Conservation (phyloP, 176 grass and related monocot species). For the Triticum monococcum region DNA sequence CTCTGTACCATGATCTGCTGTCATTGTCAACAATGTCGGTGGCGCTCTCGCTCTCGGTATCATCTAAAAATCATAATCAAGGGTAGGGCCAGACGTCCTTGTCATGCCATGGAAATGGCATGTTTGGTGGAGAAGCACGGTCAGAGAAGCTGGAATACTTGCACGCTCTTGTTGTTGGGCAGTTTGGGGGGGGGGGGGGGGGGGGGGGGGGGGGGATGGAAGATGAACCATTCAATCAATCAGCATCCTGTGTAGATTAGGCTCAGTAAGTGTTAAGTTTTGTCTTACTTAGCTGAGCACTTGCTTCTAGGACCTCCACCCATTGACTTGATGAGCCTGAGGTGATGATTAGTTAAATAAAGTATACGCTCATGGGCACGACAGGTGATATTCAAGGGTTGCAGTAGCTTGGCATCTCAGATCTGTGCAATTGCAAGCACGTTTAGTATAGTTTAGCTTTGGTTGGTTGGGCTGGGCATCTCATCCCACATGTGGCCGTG, state of each 20-base stretch:
- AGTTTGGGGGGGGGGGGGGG: constrained; percentile 21
- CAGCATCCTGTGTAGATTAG: constrained; percentile 8
- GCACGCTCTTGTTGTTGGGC: constrained; percentile 1
- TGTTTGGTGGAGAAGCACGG: constrained; percentile 44
- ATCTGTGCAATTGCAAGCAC: constrained; percentile 35
- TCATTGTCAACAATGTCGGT: constrained; percentile 41
- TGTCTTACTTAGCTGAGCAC: constrained; percentile 26
- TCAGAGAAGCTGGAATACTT: constrained; percentile 23
- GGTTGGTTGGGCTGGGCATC: constrained; percentile 34
- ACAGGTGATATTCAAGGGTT: neutral
- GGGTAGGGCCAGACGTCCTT: constrained; percentile 31
- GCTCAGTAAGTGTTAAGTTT: constrained; percentile 5
- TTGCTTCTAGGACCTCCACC: constrained; percentile 11
- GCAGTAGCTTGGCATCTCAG: constrained; percentile 36
- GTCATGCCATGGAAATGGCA: constrained; percentile 37
- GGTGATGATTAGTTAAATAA: constrained; percentile 28
- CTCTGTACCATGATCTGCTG: constrained; percentile 38
- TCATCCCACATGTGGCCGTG: constrained; percentile 16
- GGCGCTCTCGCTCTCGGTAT: neutral
- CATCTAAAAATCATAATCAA: constrained; percentile 10
- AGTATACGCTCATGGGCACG: constrained; percentile 16
- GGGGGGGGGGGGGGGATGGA: constrained; percentile 14
- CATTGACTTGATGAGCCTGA: constrained; percentile 48
- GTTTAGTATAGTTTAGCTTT: constrained; percentile 33
- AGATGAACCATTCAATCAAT: constrained; percentile 27